Evolutionary conservation across 768 basidiomycete genomes (phyloP).

Genomic region (Pholiota conissans): DNA sequence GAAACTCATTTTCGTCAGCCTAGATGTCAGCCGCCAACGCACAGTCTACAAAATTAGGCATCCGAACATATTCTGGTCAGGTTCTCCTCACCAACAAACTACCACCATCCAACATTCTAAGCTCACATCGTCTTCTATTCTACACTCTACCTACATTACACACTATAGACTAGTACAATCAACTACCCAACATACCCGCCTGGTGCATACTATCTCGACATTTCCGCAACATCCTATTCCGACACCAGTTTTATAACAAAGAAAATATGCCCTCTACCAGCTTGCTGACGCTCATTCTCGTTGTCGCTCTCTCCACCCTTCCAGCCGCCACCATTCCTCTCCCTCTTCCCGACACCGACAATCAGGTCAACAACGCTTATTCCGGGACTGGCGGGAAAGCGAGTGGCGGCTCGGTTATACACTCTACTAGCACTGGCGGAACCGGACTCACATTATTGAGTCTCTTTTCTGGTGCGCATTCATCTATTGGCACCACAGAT

Average conservation of each 20-base stretch:
- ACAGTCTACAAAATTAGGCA: not conserved
- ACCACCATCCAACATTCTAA: not conserved
- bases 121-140: constrained; percentile 16
- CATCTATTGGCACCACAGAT: not conserved
- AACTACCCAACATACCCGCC: not conserved
- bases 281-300: not conserved
- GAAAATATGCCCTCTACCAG: not conserved
- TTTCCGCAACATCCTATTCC: no score
- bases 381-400: constrained; percentile 34
- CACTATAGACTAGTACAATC: not conserved
- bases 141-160: constrained; percentile 7
- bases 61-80: not conserved
- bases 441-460: constrained; percentile 21
- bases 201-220: not conserved
- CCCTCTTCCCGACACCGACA: not conserved
- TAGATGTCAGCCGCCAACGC: not conserved
- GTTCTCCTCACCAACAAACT: not conserved
- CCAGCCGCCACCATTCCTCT: not conserved
- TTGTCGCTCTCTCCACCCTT: not conserved
- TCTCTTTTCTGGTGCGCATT: constrained; percentile 26
- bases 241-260: no score
- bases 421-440: not conserved
- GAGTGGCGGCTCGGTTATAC: constrained; percentile 30
- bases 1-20: not conserved
- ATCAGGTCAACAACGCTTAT: constrained; percentile 26